These are phyloP conservation scores for Rhododendron molle DNA, from an alignment of 148 eudicot genomes.

Conservation along the genomic window DNA sequence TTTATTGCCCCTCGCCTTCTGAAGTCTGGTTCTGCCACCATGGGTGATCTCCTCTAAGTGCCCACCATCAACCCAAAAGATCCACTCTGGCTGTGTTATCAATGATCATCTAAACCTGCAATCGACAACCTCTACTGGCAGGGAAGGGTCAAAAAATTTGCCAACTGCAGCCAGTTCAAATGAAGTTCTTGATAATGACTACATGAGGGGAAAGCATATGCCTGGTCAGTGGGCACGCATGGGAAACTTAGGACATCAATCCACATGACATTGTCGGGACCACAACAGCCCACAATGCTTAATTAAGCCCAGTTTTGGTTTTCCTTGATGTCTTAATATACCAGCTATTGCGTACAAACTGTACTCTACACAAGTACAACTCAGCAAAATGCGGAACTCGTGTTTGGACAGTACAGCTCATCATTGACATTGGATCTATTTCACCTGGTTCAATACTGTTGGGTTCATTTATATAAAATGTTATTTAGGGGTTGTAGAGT, in stretches of 20 bases:
- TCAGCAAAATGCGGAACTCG: background rate
- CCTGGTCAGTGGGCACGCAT: background rate
- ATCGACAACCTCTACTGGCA: background rate
- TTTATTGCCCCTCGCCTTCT: background rate
- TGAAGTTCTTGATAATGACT: background rate
- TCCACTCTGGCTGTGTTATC: background rate
- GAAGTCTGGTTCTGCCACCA: background rate
- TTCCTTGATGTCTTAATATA: background rate
- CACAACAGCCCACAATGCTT: background rate
- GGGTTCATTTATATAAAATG: background rate
- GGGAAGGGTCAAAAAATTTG: background rate
- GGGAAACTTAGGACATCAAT: background rate
- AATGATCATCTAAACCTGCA: background rate
- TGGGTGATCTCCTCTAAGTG: background rate
- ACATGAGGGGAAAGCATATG: background rate
- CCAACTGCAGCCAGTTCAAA: constrained; percentile 2
- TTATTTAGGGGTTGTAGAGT: background rate
- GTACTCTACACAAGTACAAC: background rate
- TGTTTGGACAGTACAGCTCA: background rate
- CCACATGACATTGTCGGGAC: background rate
- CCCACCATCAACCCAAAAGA: background rate
- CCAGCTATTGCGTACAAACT: background rate
- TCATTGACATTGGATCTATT: background rate
- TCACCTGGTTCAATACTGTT: background rate
- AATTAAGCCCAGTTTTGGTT: background rate